Conservation (phyloP, 164 flowering plant genomes). For the Kalanchoe fedtschenkoi region DNA sequence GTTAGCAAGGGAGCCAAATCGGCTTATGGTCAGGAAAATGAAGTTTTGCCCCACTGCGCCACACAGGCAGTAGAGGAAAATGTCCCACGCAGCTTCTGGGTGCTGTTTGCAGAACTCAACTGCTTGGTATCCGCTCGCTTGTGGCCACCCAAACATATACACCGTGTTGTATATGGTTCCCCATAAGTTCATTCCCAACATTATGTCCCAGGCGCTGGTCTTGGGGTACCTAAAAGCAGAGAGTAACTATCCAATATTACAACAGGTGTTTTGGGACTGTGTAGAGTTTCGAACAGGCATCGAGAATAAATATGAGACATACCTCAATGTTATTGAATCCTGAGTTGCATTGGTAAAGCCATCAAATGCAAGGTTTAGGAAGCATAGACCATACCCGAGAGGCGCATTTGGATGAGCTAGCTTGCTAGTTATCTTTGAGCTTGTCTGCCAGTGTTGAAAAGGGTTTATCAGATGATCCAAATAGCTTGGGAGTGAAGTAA, state of each 20-base stretch:
- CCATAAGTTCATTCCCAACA: constrained; percentile 99
- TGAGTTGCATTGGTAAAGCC: constrained; percentile 98
- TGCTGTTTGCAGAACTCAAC: constrained; percentile 74
- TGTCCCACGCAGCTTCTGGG: constrained; percentile 98
- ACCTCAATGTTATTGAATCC: constrained; percentile 84
- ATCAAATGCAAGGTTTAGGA: constrained; percentile 86
- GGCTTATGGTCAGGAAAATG: constrained; percentile 86
- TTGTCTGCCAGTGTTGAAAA: constrained; percentile 53
- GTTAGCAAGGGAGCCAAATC: constrained; percentile 94
- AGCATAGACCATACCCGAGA: constrained; percentile 91
- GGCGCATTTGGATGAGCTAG: constrained; percentile 95
- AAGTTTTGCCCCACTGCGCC: constrained; percentile 98
- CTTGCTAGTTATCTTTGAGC: constrained; percentile 90
- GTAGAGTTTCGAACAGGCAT: too few species aligned
- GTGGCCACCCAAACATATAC: constrained; percentile 91
- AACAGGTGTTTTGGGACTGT: background rate
- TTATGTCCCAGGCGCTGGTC: constrained; percentile 95
- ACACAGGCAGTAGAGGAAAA: constrained; percentile 75
- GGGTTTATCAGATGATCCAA: background rate
- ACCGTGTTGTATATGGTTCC: constrained; percentile 84
- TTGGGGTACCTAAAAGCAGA: constrained; percentile 71
- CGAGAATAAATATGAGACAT: background rate
- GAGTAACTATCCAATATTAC: background rate
- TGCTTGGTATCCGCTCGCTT: constrained; percentile 68
- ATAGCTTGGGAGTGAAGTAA: background rate